These are phyloP conservation scores for Hypoxylon rubiginosum DNA, from an alignment of 2,329 filamentous ascomycete genomes.

Conservation along the genomic window DNA sequence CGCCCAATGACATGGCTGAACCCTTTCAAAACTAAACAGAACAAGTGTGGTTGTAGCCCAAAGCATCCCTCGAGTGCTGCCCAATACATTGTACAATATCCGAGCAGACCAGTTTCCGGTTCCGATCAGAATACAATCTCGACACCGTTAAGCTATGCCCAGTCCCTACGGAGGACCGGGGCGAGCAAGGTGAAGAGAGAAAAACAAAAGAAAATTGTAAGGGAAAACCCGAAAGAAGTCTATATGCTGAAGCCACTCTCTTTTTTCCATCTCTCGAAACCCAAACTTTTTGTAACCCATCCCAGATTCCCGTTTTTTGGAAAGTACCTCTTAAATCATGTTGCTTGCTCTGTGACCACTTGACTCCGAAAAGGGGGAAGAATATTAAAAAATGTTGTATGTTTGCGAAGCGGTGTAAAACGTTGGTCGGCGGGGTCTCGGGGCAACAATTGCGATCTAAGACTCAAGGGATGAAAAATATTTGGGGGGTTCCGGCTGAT, in stretches of 20 bases:
- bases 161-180: conserved; percentile 46
- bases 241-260: conserved; percentile 52
- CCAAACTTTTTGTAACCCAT: conserved; percentile 49
- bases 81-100: conserved; percentile 45
- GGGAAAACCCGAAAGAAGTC: conserved; percentile 48
- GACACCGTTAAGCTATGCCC: conserved; percentile 31
- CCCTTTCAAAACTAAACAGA: conserved; percentile 41
- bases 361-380: conserved; percentile 44
- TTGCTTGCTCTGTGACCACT: conserved; percentile 39
- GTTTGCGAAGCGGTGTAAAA: conserved; percentile 26
- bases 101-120: conserved; percentile 44
- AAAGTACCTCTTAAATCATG: conserved; percentile 34
- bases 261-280: conserved; percentile 50
- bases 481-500: conserved; percentile 22
- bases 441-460: conserved; percentile 35
- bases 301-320: conserved; percentile 42
- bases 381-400: conserved; percentile 45
- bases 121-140: conserved; percentile 50
- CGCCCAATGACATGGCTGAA: conserved; percentile 48
- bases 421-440: conserved; percentile 33
- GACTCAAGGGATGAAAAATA: conserved; percentile 35
- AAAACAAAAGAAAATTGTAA: conserved; percentile 44
- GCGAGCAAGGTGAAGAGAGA: conserved; percentile 34
- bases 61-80: conserved; percentile 45
- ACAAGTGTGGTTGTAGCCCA: conserved; percentile 42